phyloP scores from a whole-genome alignment of 2,329 filamentous ascomycete species.

The Colletotrichum plurivorum region DNA sequence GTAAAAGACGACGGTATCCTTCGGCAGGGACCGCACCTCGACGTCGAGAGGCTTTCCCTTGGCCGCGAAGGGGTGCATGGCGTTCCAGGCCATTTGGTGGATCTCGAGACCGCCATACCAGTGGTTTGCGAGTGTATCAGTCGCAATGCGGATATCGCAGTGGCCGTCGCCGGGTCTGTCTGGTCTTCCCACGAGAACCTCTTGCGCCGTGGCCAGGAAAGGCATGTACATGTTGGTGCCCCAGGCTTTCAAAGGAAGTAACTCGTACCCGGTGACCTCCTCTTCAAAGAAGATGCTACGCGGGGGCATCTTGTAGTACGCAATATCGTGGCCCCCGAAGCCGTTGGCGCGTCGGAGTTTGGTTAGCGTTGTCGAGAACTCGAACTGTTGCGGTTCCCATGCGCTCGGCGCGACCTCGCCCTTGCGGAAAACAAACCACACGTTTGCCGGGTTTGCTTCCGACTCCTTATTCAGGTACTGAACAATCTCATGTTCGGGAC shows the following conservation, averaged over 20 bases:
- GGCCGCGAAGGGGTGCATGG: constrained; percentile 15
- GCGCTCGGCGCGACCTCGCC: constrained; percentile 15
- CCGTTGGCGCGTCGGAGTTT: constrained; percentile 9
- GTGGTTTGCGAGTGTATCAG: not conserved
- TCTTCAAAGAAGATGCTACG: not conserved
- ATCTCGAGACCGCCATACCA: constrained; percentile 38
- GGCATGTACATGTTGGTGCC: constrained; percentile 46
- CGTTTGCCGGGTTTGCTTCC: constrained; percentile 1
- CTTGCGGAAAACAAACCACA: constrained; percentile 44
- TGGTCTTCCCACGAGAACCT: constrained; percentile 45
- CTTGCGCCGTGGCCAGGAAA: constrained; percentile 44
- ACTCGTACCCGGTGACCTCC: not conserved
- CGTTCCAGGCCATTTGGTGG: constrained; percentile 14
- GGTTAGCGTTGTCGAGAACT: constrained; percentile 36
- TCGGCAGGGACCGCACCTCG: not conserved
- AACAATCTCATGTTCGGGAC: not conserved
- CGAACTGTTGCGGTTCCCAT: constrained; percentile 44
- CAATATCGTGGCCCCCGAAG: constrained; percentile 10
- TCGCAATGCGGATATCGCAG: constrained; percentile 18
- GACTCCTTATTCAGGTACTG: not conserved
- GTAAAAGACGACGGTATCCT: constrained; percentile 29
- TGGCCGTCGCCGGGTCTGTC: constrained; percentile 3
- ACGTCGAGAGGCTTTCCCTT: constrained; percentile 3
- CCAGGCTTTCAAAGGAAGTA: constrained; percentile 34
- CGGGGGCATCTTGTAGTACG: constrained; percentile 31